Evolutionary conservation across 805 yeast genomes (phyloP).

Genomic region (Candida multigemmis): DNA sequence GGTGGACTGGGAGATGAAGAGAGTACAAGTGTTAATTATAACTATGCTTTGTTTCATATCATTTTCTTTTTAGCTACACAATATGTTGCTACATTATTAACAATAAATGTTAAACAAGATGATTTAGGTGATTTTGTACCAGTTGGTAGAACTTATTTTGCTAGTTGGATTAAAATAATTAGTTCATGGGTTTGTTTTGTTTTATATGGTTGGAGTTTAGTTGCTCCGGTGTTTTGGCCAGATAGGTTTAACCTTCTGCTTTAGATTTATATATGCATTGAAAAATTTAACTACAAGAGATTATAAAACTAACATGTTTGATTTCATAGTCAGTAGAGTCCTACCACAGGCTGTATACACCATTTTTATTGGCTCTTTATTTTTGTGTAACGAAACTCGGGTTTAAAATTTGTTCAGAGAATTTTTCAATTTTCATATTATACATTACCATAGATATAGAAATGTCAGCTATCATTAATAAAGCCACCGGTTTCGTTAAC

Average conservation of each 20-base stretch:
- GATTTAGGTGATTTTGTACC: conserved; percentile 87
- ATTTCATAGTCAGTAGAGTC: no score
- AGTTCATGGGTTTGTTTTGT: conserved; percentile 88
- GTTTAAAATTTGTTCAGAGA: conserved; percentile 3
- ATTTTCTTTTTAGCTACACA: conserved; percentile 94
- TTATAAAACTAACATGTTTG: no score
- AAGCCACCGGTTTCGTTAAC: conserved; percentile 31
- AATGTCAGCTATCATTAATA: conserved; percentile 36
- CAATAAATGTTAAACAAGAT: conserved; percentile 82
- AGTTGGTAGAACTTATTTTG: conserved; percentile 93
- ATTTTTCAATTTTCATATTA: no score
- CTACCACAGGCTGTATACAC: no score
- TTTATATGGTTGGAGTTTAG: conserved; percentile 81
- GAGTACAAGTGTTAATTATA: conserved; percentile 59
- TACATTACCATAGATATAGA: no score
- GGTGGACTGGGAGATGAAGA: conserved; percentile 43
- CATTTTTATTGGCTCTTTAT: no score
- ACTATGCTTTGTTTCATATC: conserved; percentile 80
- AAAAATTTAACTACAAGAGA: no score
- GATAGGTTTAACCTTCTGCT: conserved; percentile 58
- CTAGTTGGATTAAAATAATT: conserved; percentile 88
- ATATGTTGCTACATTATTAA: conserved; percentile 87
- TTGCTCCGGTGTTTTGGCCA: conserved; percentile 87
- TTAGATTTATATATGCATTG: conserved; percentile 1
- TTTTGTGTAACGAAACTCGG: not conserved